phyloP scores from a whole-genome alignment of 2,329 filamentous ascomycete genomes.

The Drechslerella coelobrocha region DNA sequence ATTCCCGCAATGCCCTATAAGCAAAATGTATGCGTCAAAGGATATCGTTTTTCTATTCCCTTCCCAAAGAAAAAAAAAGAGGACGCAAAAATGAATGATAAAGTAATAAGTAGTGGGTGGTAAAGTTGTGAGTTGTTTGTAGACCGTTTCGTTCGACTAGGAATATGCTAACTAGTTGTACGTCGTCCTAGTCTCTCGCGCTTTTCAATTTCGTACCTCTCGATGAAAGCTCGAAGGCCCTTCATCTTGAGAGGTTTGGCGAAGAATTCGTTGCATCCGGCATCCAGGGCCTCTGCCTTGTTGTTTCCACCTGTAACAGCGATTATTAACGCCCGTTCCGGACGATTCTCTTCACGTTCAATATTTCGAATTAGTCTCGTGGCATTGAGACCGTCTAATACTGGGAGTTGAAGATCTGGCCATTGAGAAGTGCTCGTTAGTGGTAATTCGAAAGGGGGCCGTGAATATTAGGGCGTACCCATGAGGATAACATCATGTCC shows the following conservation, averaged over 20 bases:
- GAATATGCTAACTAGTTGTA: no score
- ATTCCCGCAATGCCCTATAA: neutral
- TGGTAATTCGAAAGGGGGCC: neutral
- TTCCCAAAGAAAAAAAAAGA: neutral
- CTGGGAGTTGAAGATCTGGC: conserved; percentile 51
- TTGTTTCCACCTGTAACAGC: conserved; percentile 58
- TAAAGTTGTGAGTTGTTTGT: neutral
- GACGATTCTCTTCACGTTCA: conserved; percentile 32
- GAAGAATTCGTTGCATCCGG: conserved; percentile 38
- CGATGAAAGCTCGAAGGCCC: conserved; percentile 4
- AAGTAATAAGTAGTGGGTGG: neutral
- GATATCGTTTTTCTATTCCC: neutral
- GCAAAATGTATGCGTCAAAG: neutral
- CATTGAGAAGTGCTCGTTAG: neutral
- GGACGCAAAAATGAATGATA: neutral
- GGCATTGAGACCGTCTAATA: conserved; percentile 53
- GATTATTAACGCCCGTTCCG: conserved; percentile 57
- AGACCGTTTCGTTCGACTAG: neutral
- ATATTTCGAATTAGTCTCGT: conserved; percentile 48
- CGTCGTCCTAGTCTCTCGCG: no score
- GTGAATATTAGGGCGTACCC: conserved; percentile 55
- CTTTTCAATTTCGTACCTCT: no score
- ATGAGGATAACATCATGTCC: conserved; percentile 62
- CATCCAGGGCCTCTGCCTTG: conserved; percentile 56
- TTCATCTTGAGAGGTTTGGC: conserved; percentile 29